Evolutionary conservation across 495 filamentous ascomycete genomes (phyloP).

Genomic region (Neurospora pannonica): DNA sequence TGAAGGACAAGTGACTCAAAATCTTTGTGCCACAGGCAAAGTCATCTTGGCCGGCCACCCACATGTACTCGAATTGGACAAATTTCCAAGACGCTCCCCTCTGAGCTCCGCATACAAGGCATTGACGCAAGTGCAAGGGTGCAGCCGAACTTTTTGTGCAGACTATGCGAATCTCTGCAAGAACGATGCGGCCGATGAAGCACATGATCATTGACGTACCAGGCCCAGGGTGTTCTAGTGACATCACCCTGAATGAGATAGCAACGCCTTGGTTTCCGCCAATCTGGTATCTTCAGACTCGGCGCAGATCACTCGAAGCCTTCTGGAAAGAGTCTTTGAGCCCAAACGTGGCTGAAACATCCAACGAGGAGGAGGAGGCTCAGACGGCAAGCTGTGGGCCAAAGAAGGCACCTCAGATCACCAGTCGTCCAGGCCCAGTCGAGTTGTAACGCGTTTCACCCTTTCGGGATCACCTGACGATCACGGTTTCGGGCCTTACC

Average conservation of each 20-base stretch:
- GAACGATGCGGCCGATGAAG: slow-evolving; percentile 4
- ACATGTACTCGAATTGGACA: slow-evolving; percentile 18
- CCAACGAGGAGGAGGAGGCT: background rate
- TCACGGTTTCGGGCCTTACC: background rate
- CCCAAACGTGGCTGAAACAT: background rate
- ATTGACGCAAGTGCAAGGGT: slow-evolving; percentile 27
- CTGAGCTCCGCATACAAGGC: slow-evolving; percentile 17
- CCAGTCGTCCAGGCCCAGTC: background rate
- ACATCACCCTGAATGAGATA: slow-evolving; percentile 1
- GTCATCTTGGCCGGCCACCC: background rate
- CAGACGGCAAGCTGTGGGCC: background rate
- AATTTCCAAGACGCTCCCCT: background rate
- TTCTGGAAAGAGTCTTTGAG: background rate
- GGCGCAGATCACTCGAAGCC: background rate
- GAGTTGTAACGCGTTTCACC: background rate
- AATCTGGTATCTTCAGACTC: background rate
- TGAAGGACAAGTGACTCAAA: slow-evolving; percentile 9
- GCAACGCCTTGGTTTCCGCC: background rate
- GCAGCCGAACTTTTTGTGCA: slow-evolving; percentile 4
- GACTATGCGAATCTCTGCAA: slow-evolving; percentile 1
- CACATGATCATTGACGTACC: slow-evolving; percentile 9
- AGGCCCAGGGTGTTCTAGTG: slow-evolving; percentile 12
- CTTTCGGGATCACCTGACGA: background rate
- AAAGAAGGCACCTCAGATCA: background rate
- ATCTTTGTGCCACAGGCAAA: background rate